Evolutionary conservation across 768 basidiomycete genomes (phyloP).

Genomic region (Chalciporus piperatus): DNA sequence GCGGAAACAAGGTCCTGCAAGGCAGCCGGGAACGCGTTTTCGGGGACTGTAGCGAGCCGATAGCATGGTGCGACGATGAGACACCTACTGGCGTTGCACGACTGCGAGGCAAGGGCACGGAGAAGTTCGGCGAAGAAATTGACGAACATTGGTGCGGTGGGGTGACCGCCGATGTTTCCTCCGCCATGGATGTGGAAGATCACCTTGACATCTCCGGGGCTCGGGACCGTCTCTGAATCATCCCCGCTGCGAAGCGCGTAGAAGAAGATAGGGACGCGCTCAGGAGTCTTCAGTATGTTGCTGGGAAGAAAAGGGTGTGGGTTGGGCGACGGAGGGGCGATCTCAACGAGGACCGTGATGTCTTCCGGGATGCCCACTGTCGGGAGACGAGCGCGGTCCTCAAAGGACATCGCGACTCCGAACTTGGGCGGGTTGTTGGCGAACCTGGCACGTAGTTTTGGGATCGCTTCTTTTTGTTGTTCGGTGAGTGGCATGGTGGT

Average conservation of each 20-base stretch:
- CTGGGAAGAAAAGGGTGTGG: not conserved
- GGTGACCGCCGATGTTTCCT: constrained; percentile 6
- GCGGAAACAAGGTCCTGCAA: constrained; percentile 14
- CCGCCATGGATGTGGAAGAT: constrained; percentile 14
- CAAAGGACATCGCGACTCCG: not conserved
- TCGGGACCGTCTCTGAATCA: too few relatives aligned
- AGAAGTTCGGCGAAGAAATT: constrained; percentile 1
- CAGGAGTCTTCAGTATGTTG: not conserved
- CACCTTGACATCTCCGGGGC: constrained; percentile 6
- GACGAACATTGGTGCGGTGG: not conserved
- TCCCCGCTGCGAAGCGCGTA: not conserved
- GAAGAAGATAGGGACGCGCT: constrained; percentile 9
- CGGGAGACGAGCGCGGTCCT: constrained; percentile 3
- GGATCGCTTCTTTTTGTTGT: constrained; percentile 4
- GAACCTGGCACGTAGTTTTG: not conserved
- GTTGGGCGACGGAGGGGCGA: not conserved
- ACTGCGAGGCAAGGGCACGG: not conserved
- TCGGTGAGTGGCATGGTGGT: constrained; percentile 7
- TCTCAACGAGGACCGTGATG: constrained; percentile 4
- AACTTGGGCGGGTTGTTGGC: not conserved
- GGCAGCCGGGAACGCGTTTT: constrained; percentile 15
- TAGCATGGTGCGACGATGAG: constrained; percentile 11
- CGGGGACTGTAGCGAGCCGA: constrained; percentile 11
- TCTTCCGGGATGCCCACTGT: not conserved
- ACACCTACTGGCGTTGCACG: not conserved